Conservation (phyloP, 75 land plant genomes). For the Pseudotsuga menziesii region DNA sequence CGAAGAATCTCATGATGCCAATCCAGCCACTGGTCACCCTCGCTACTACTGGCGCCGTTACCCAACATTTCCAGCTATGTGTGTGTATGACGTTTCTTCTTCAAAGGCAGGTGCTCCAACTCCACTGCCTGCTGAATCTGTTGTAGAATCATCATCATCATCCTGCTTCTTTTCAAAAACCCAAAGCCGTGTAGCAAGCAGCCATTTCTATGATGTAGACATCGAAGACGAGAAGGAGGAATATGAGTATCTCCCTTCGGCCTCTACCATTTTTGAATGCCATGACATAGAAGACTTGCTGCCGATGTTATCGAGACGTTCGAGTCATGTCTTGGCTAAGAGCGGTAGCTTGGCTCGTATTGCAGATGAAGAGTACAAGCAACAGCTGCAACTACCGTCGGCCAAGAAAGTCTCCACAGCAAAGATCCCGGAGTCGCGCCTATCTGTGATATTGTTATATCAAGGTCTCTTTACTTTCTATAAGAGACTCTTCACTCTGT, state of each 20-base stretch:
- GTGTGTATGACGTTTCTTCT: no score
- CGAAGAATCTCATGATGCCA: no score
- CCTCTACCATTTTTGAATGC: no score
- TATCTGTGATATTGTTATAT: constrained; percentile 42
- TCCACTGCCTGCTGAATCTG: no score
- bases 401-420: not conserved
- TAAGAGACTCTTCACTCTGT: constrained; percentile 38
- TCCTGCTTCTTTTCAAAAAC: constrained; percentile 3
- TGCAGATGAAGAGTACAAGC: not conserved
- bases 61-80: no score
- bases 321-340: not conserved
- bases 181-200: constrained; percentile 15
- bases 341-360: not conserved
- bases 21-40: no score
- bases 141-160: not conserved
- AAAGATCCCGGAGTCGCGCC: constrained; percentile 17
- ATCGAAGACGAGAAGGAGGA: constrained; percentile 3
- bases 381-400: not conserved
- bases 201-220: constrained; percentile 50
- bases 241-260: no score
- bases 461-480: constrained; percentile 62
- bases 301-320: not conserved
- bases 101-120: no score
- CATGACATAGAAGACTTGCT: no score
- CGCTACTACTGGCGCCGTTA: no score